Evolutionary conservation across 1,284 basidiomycete genomes (phyloP).

Genomic region (Trametes sp.): DNA sequence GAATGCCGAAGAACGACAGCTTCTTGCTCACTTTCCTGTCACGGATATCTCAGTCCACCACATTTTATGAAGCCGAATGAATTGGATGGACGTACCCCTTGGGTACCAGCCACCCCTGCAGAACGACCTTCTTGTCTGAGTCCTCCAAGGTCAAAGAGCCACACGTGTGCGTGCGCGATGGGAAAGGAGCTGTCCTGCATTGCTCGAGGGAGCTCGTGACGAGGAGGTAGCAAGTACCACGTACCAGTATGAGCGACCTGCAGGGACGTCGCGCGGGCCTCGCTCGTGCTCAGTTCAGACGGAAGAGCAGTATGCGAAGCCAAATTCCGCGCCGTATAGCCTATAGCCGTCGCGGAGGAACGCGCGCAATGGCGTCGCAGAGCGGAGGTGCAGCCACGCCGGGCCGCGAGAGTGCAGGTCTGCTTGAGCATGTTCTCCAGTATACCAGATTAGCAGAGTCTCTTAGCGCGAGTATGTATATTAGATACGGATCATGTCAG

Average conservation of each 20-base stretch:
- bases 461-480: no score
- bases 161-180: constrained; percentile 29
- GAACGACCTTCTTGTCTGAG: constrained; percentile 16
- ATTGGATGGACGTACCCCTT: constrained; percentile 17
- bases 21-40: constrained; percentile 69
- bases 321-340: neutral
- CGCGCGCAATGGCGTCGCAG: neutral
- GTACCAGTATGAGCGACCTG: constrained; percentile 6
- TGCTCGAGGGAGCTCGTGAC: neutral
- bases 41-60: neutral
- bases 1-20: constrained; percentile 83
- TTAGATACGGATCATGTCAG: neutral
- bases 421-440: constrained; percentile 1
- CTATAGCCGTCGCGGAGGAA: neutral
- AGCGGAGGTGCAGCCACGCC: neutral
- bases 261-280: neutral
- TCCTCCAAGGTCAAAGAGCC: constrained; percentile 18
- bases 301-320: neutral
- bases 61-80: neutral
- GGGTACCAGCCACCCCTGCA: constrained; percentile 27
- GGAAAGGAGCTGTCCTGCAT: constrained; percentile 19
- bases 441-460: neutral
- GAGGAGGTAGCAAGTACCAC: neutral
- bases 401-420: neutral
- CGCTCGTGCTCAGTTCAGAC: neutral